Evolutionary conservation across 257 asterid genomes (phyloP), one percentile per base, ranked within the genome.

Genomic region (Lycium ferocissimum): DNA sequence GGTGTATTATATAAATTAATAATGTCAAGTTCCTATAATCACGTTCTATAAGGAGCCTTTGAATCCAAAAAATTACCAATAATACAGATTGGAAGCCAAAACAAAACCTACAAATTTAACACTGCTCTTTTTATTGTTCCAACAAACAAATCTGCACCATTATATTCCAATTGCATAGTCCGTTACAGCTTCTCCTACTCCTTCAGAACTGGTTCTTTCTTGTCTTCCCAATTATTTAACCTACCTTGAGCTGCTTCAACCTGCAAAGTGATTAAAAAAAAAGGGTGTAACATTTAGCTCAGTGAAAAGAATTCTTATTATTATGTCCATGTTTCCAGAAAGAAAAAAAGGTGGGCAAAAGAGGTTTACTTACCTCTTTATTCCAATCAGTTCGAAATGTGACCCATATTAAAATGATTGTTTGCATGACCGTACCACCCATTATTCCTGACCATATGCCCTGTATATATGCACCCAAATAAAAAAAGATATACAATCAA

Each of bases 401-500:
- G 81, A 85, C 85, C 91, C 91, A 89, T 5, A 83, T 7, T 58
- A 89, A 80, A 63, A 89, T 84, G 20, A 89, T 51, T 20, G 90
- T 89, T 79, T 89, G 91, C 87, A 87, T 87, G 66, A 85, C 49
- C 1, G 87, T 87, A 1, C 91, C 88, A 0, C 89, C 90, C 9
- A 85, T 66, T 89, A 89, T 85, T 72, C 89, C 89, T 5, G 78
- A 83, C 91, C 91, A 89, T 43, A 89, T 73, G 43, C 89, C 91
- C 88, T 87, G n/a, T 75, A 40, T 12, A 5, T 22, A 83, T 47
- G 7, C 2, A 62, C n/a, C 56, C 45, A 63, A 75, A 6, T 0
- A 66, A 14, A 22, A n/a, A 71, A 14, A 62, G 8, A 8, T 38
- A 4, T 10, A 9, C 20, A 20, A 0, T 22, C 69, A 62, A 20